Conservation (phyloP, 2,329 filamentous ascomycete species). For the Alternaria arbusti region DNA sequence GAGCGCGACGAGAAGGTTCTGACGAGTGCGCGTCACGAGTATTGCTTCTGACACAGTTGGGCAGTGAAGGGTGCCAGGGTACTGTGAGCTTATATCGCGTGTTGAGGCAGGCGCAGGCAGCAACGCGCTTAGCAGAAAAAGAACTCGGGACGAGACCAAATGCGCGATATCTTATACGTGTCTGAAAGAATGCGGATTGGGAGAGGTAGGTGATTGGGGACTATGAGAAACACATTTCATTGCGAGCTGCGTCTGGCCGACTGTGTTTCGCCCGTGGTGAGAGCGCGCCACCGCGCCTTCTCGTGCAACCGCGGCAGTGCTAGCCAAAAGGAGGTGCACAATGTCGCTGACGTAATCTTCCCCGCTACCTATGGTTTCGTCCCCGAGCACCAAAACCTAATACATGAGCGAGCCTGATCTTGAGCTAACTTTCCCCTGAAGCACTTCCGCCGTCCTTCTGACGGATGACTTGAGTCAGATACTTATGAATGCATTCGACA, state of each 20-base stretch:
- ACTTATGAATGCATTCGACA: background rate
- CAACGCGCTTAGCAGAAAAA: background rate
- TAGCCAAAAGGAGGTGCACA: slow-evolving; percentile 5
- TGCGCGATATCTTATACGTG: too few species aligned
- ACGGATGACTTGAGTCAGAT: background rate
- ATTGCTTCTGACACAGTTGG: background rate
- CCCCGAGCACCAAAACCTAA: background rate
- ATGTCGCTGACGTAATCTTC: slow-evolving; percentile 13
- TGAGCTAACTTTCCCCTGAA: background rate
- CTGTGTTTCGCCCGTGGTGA: background rate
- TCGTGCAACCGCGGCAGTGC: slow-evolving; percentile 1
- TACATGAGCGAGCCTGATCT: background rate
- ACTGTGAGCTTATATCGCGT: background rate
- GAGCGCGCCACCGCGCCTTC: slow-evolving; percentile 1
- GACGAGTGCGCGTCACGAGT: background rate
- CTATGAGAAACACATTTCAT: background rate
- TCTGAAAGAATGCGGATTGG: background rate
- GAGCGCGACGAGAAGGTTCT: background rate
- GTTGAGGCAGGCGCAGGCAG: slow-evolving; percentile 1
- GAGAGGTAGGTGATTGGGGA: background rate
- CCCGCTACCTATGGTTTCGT: background rate
- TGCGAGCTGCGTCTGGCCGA: background rate
- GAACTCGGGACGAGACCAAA: too few species aligned
- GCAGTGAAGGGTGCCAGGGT: background rate
- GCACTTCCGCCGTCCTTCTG: background rate